Evolutionary conservation across 1,139 yeast species (phyloP).

Genomic region (Candida sojae): DNA sequence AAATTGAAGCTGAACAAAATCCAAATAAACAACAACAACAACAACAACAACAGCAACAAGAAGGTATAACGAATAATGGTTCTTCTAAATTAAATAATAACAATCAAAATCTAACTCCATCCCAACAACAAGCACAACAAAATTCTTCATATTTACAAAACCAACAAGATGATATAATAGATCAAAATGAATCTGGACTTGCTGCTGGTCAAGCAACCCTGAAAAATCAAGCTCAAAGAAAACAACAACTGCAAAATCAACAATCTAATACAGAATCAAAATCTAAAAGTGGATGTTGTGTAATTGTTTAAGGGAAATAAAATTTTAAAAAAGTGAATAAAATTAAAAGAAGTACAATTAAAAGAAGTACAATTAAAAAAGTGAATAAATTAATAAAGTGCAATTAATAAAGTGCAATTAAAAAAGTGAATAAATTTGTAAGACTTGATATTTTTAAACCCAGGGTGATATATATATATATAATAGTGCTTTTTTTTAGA

Average conservation of each 20-base stretch:
- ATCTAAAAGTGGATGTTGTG: conserved; percentile 45
- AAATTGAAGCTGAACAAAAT: conserved; percentile 5
- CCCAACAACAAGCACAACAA: conserved; percentile 8
- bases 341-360: no score
- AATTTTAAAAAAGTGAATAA: no score
- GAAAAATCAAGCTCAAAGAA: conserved; percentile 11
- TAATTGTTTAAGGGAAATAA: conserved; percentile 36
- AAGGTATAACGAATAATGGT: conserved; percentile 8
- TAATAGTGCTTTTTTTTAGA: no score
- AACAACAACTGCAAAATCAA: conserved; percentile 8
- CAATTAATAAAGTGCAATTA: no score
- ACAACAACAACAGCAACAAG: conserved; percentile 6
- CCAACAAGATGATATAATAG: conserved; percentile 7
- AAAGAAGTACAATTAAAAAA: no score
- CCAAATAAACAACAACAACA: conserved; percentile 5
- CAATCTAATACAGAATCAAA: conserved; percentile 19
- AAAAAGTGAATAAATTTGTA: no score
- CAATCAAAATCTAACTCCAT: conserved; percentile 2
- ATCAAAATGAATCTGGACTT: conserved; percentile 6
- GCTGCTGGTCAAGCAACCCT: conserved; percentile 6
- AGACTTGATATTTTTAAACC: no score
- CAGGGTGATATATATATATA: no score
- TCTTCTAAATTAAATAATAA: conserved; percentile 2
- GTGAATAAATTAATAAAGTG: no score
- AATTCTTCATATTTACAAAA: conserved; percentile 1